Evolutionary conservation across 441 rosid genomes (phyloP).

Genomic region (Eruca vesicaria): DNA sequence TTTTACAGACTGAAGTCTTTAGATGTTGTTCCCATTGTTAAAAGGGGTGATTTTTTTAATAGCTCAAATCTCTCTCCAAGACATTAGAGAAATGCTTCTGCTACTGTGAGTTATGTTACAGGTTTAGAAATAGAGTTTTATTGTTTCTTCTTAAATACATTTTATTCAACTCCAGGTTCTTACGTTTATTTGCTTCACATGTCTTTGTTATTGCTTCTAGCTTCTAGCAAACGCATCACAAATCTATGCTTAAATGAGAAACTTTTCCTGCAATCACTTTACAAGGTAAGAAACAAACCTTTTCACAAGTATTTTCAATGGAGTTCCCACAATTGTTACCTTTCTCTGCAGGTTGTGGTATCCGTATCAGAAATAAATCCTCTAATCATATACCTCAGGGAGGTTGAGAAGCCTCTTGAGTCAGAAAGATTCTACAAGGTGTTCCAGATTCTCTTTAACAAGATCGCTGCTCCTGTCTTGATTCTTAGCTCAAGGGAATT

Average conservation of each 20-base stretch:
- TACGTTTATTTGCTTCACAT: not conserved
- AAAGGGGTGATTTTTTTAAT: not conserved
- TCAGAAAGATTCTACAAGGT: not conserved
- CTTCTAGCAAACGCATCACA: slow-evolving; percentile 9
- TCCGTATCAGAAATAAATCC: not conserved
- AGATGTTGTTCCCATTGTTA: not conserved
- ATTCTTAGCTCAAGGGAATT: not conserved
- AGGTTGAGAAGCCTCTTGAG: not conserved
- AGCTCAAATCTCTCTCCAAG: too few species aligned
- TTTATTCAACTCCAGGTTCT: not conserved
- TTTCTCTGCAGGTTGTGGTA: not conserved
- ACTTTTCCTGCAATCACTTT: slow-evolving; percentile 71
- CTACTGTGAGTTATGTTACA: not conserved
- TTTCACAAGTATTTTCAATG: not conserved
- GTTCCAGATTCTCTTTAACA: not conserved
- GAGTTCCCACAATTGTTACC: not conserved
- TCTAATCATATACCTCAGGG: not conserved
- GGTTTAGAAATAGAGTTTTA: not conserved
- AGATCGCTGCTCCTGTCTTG: not conserved
- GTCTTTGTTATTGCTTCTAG: not conserved
- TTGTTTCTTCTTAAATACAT: not conserved
- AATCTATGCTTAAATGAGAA: not conserved
- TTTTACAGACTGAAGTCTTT: not conserved
- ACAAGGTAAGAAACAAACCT: slow-evolving; percentile 51
- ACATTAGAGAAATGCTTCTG: too few species aligned